Evolutionary conservation across 371 early-diverging fungal genomes (phyloP).

Genomic region (Mortierella sp.): DNA sequence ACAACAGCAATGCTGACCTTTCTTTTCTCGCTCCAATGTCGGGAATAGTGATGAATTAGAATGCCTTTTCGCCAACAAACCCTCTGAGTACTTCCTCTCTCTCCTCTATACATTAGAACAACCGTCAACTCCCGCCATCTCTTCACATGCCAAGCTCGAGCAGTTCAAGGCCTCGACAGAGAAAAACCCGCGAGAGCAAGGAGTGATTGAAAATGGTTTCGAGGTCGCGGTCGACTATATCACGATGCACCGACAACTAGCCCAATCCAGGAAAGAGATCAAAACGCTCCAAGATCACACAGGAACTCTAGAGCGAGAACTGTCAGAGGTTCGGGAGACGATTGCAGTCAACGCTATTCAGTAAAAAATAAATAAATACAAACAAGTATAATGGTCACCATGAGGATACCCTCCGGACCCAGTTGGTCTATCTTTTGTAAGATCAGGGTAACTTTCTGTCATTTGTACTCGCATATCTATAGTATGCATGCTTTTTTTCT

Average conservation of each 20-base stretch:
- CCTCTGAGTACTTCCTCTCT: not conserved
- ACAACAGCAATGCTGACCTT: not conserved
- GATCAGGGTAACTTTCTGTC: too few species aligned
- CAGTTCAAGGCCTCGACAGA: slow-evolving; percentile 36
- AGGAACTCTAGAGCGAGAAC: slow-evolving; percentile 33
- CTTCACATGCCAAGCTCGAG: slow-evolving; percentile 14
- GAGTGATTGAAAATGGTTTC: slow-evolving; percentile 48
- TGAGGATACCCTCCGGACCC: too few species aligned
- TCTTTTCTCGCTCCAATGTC: not conserved
- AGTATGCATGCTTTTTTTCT: not conserved
- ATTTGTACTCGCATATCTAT: too few species aligned
- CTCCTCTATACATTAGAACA: not conserved
- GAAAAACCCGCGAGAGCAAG: slow-evolving; percentile 42
- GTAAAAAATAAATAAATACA: slow-evolving; percentile 13
- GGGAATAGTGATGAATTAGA: slow-evolving; percentile 1
- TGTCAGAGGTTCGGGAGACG: slow-evolving; percentile 43
- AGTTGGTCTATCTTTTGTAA: too few species aligned
- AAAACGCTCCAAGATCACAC: slow-evolving; percentile 42
- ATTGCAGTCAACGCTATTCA: slow-evolving; percentile 44
- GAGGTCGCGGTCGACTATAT: slow-evolving; percentile 43
- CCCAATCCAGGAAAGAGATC: slow-evolving; percentile 38
- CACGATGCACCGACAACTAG: slow-evolving; percentile 40
- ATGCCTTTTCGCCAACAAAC: not conserved
- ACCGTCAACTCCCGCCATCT: not conserved
- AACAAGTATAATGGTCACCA: too few species aligned